Evolutionary conservation across 1,284 basidiomycete genomes (phyloP).

Genomic region (Anthracocystis panici-leucophaei): DNA sequence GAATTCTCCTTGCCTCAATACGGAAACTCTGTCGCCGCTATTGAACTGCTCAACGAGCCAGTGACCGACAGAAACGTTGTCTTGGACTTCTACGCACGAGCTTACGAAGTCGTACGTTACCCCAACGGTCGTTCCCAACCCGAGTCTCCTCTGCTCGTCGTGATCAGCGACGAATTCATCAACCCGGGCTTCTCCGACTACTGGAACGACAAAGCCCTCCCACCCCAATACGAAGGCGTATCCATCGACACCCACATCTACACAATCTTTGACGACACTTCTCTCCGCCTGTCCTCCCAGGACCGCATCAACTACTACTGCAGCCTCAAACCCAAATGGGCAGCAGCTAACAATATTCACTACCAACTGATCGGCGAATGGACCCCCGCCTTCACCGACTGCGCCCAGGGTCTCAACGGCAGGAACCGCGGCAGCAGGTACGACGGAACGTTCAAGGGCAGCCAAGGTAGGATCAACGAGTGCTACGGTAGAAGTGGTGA

Average conservation of each 20-base stretch:
- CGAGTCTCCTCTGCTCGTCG: constrained; percentile 57
- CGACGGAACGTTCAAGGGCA: constrained; percentile 76
- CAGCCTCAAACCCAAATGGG: constrained; percentile 52
- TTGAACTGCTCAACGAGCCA: constrained; percentile 66
- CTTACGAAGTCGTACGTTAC: constrained; percentile 61
- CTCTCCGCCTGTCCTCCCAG: constrained; percentile 36
- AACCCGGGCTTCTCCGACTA: constrained; percentile 73
- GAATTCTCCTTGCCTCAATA: constrained; percentile 57
- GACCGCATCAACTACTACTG: constrained; percentile 63
- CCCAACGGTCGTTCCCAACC: constrained; percentile 31
- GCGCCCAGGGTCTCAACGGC: constrained; percentile 81
- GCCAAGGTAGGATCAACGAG: constrained; percentile 74
- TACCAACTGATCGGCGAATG: constrained; percentile 68
- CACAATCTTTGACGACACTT: constrained; percentile 58
- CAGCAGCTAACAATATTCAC: constrained; percentile 51
- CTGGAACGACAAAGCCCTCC: constrained; percentile 79
- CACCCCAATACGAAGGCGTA: constrained; percentile 75
- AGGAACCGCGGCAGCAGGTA: constrained; percentile 79
- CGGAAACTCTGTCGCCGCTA: constrained; percentile 52
- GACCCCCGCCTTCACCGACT: constrained; percentile 79
- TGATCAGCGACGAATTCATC: constrained; percentile 89
- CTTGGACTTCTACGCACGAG: constrained; percentile 53
- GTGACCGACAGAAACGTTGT: constrained; percentile 44
- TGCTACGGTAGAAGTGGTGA: constrained; percentile 81
- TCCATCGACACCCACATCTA: constrained; percentile 76